Evolutionary conservation across 164 flowering plant species (phyloP).

Genomic region (Echeveria elegans): DNA sequence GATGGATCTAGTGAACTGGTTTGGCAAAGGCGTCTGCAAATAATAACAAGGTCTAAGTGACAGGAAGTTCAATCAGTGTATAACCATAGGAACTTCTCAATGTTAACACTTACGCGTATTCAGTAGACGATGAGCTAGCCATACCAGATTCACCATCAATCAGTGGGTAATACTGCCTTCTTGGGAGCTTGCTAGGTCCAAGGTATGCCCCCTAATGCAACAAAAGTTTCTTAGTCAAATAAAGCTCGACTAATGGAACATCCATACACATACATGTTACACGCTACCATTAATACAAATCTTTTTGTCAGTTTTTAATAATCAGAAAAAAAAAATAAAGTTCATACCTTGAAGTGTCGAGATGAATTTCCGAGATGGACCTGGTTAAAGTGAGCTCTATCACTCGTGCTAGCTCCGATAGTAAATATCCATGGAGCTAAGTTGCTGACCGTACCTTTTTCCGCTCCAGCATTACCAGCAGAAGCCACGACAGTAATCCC

Average conservation of each 20-base stretch:
- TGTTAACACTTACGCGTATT: conserved; percentile 27
- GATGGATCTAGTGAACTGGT: conserved; percentile 14
- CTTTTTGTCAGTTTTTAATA: no score
- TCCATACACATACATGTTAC: no score
- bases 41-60: background rate
- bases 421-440: conserved; percentile 61
- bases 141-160: conserved; percentile 21
- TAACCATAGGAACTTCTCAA: no score
- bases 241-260: no score
- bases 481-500: conserved; percentile 51
- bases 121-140: conserved; percentile 20
- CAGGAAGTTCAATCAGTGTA: no score
- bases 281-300: no score
- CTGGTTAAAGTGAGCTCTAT: conserved; percentile 29
- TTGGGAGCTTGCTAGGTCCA: conserved; percentile 16
- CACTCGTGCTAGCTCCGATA: conserved; percentile 60
- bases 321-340: no score
- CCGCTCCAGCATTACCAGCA: conserved; percentile 57
- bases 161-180: conserved; percentile 28
- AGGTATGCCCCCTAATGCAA: conserved; percentile 42
- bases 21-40: conserved; percentile 15
- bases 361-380: conserved; percentile 36
- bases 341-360: conserved; percentile 18
- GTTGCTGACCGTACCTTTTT: conserved; percentile 26
- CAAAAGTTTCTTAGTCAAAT: no score